Evolutionary conservation across 2,329 filamentous ascomycete species (phyloP).

Genomic region (Xylariomycetidae sp.): DNA sequence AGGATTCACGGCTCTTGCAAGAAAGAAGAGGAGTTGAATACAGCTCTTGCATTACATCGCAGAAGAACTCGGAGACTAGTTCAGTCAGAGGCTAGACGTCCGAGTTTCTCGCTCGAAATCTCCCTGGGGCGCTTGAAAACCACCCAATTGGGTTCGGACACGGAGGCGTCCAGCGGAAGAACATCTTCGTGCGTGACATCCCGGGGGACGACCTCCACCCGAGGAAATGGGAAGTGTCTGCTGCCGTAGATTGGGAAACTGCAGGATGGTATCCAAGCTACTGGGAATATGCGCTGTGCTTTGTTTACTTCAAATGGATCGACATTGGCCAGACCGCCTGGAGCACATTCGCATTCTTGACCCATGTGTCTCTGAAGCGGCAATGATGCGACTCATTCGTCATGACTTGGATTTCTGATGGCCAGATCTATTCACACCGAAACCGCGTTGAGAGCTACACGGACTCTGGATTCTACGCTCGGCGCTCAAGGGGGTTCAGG

Average conservation of each 20-base stretch:
- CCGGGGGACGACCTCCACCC: neutral
- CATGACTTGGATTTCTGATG: too few species aligned
- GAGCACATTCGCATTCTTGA: slow-evolving; percentile 6
- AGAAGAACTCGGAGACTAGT: slow-evolving; percentile 1
- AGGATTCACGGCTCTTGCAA: slow-evolving; percentile 2
- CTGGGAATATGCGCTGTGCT: slow-evolving; percentile 7
- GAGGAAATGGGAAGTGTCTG: slow-evolving; percentile 2
- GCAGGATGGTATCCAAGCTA: slow-evolving; percentile 7
- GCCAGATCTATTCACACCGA: too few species aligned
- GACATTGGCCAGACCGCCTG: slow-evolving; percentile 4
- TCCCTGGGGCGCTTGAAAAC: slow-evolving; percentile 1
- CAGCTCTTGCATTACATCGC: slow-evolving; percentile 1
- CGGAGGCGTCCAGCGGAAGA: slow-evolving; percentile 5
- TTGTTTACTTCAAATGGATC: slow-evolving; percentile 3
- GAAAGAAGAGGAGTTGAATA: slow-evolving; percentile 2
- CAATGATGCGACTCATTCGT: too few species aligned
- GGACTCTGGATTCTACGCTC: too few species aligned
- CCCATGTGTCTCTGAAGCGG: too few species aligned
- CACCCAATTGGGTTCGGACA: slow-evolving; percentile 7
- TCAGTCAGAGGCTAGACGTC: neutral
- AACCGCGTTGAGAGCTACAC: too few species aligned
- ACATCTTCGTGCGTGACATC: slow-evolving; percentile 4
- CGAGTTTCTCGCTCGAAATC: slow-evolving; percentile 6
- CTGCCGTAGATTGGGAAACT: slow-evolving; percentile 7
- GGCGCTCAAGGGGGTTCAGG: too few species aligned